These are phyloP conservation scores for Backusella parvicylindrica DNA, from an alignment of 192 early-diverging fungal species.

Conservation along the genomic window DNA sequence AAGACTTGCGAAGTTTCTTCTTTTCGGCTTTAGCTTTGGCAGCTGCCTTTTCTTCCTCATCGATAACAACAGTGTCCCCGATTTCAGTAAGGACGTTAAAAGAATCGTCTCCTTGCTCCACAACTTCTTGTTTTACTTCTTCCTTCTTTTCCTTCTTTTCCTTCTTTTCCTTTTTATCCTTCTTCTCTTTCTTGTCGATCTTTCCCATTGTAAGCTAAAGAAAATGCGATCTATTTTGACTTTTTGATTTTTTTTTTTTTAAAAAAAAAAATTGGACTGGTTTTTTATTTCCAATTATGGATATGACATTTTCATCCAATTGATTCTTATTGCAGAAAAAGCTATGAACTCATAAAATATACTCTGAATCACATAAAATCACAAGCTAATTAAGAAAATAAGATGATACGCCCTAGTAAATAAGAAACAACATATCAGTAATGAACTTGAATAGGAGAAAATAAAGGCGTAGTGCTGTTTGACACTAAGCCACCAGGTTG, in stretches of 20 bases:
- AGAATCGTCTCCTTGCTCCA: conserved; percentile 5
- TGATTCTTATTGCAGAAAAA: not conserved
- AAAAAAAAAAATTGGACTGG: not conserved
- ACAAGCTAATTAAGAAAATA: too few relatives aligned
- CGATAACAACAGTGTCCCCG: not conserved
- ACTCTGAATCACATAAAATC: too few relatives aligned
- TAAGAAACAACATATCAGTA: too few relatives aligned
- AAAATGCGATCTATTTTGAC: not conserved
- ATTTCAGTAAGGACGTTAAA: conserved; percentile 16
- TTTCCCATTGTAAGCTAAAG: not conserved
- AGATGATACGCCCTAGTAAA: too few relatives aligned
- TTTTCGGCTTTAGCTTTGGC: conserved; percentile 7
- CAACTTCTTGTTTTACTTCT: not conserved
- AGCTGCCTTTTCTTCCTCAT: conserved; percentile 13
- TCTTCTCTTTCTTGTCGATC: not conserved
- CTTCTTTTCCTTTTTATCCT: not conserved
- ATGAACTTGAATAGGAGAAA: too few relatives aligned
- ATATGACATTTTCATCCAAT: not conserved
- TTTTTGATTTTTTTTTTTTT: not conserved
- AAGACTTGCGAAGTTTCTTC: not conserved
- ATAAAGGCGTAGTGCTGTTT: too few relatives aligned
- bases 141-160: not conserved
- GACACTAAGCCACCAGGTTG: too few relatives aligned
- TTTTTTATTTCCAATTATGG: not conserved
- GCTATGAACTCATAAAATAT: not conserved